Evolutionary conservation across 139 green algal species (phyloP).

Genomic region (Raphidocelis subcapitata): DNA sequence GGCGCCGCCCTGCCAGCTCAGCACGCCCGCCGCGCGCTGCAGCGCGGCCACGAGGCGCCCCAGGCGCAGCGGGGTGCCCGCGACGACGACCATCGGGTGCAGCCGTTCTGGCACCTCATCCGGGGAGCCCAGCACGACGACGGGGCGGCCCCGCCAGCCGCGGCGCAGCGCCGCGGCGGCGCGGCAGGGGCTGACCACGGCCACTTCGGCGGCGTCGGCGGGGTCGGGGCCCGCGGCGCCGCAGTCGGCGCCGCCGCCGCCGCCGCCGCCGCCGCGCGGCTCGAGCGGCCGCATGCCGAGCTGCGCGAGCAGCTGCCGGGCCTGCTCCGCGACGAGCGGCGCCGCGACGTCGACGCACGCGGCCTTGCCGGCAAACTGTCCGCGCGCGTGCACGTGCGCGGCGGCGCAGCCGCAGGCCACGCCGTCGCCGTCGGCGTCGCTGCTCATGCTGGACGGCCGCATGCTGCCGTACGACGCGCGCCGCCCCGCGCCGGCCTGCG

Average conservation of each 20-base stretch:
- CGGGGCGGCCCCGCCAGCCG: slow-evolving; percentile 39
- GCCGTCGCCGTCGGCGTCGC: too few species aligned
- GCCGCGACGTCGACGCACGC: too few species aligned
- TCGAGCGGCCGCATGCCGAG: not conserved
- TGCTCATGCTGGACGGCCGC: too few species aligned
- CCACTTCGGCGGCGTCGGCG: not conserved
- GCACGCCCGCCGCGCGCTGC: not conserved
- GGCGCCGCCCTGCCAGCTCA: not conserved
- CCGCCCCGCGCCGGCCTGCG: too few species aligned
- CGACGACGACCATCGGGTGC: slow-evolving; percentile 18
- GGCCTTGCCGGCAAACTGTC: too few species aligned
- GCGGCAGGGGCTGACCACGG: not conserved
- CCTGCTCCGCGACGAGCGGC: not conserved
- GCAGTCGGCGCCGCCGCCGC: not conserved
- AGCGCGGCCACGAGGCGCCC: not conserved
- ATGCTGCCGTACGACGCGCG: too few species aligned
- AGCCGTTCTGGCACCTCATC: slow-evolving; percentile 34
- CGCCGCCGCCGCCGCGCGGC: too few species aligned
- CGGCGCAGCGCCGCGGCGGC: slow-evolving; percentile 14
- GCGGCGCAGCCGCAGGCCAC: too few species aligned
- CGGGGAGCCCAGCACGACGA: slow-evolving; percentile 41
- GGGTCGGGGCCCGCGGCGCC: too few species aligned
- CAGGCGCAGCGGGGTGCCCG: slow-evolving; percentile 17
- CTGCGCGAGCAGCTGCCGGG: not conserved
- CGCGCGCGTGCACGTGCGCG: too few species aligned